Evolutionary conservation across 805 yeast species (phyloP), one percentile per base, ranked within the genome.

Genomic region (Deakozyma indianensis): DNA sequence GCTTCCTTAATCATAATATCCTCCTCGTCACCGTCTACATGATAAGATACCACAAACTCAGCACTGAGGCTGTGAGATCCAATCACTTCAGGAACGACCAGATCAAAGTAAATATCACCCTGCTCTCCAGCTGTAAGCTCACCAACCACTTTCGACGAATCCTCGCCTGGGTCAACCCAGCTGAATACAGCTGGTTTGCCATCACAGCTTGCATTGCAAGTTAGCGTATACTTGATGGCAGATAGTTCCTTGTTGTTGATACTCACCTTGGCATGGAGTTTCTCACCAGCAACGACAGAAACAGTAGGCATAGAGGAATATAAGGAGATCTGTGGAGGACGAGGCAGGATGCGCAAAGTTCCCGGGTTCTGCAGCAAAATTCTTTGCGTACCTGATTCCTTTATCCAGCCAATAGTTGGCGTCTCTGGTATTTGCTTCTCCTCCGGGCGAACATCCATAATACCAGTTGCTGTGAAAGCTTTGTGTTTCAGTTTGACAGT

Each of bases 261-360:
- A 1, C 18, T 24, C 4, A 52, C 25, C 1, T 41, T 20, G 20
- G 51, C 32, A 11, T 28, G 22, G 15, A 55, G 41, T 7, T 35
- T 43, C 38, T 56, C 59, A 2, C 59, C 59, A 9, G 52, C 49
- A 18, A 47, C 35, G 3, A 51, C 53, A 3, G 48, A 43, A 4
- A 43, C 22, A 7, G 51, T 47, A 9, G 51, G 45, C 18, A 47
- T 45, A 11, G 45, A 28, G 5, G 47, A 25, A 14, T 9, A n/a
- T 32, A 53, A 35, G 25, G 43, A 41, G n/a, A 56, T 38, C 25
- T 47, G 47, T 2, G 59, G 50, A 2, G 60, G 60, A 22, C 60
- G 47, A 5, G 60, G 60, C 3, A 45, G 43, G 5, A 55, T 44
- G 7, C 38, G 11, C 18, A 32, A 9, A 5, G 18, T 9, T 7